Evolutionary conservation across 2,329 filamentous ascomycete genomes (phyloP).

Genomic region (Fusarium liriodendri): DNA sequence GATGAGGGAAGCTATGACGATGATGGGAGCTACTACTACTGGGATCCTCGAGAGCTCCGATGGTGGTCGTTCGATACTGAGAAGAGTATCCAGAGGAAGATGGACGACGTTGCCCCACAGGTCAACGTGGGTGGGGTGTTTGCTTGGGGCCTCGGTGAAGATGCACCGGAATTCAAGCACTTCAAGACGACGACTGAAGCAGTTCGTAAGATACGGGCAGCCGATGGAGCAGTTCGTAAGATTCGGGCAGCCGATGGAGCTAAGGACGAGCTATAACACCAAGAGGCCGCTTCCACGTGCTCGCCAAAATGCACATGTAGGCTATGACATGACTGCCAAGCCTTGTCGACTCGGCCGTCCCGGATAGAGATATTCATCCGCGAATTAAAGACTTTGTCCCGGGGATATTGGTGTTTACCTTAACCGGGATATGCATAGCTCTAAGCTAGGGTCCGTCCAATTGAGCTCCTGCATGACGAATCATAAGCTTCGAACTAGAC

Average conservation of each 20-base stretch:
- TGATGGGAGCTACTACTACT: constrained; percentile 79
- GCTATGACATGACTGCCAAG: constrained; percentile 14
- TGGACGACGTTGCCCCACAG: constrained; percentile 66
- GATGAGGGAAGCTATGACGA: constrained; percentile 59
- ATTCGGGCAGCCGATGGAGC: constrained; percentile 15
- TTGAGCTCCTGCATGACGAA: constrained; percentile 32
- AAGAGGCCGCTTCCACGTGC: constrained; percentile 1
- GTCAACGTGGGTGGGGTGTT: constrained; percentile 76
- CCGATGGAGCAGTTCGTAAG: constrained; percentile 27
- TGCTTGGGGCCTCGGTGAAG: constrained; percentile 80
- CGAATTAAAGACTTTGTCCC: neutral
- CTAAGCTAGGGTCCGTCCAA: constrained; percentile 15
- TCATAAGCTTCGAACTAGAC: constrained; percentile 33
- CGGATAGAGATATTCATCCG: constrained; percentile 9
- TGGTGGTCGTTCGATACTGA: constrained; percentile 83
- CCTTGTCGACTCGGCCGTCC: neutral
- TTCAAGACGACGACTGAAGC: constrained; percentile 49
- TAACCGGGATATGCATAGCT: constrained; percentile 17
- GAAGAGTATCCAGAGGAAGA: constrained; percentile 70
- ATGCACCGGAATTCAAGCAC: constrained; percentile 60
- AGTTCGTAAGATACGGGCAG: constrained; percentile 30
- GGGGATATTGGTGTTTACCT: neutral
- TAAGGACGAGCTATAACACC: constrained; percentile 46
- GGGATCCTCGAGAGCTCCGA: constrained; percentile 66
- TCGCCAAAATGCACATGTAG: neutral